These are phyloP conservation scores for Fusarium algeriense DNA, from an alignment of 2,329 filamentous ascomycete genomes.

Conservation along the genomic window DNA sequence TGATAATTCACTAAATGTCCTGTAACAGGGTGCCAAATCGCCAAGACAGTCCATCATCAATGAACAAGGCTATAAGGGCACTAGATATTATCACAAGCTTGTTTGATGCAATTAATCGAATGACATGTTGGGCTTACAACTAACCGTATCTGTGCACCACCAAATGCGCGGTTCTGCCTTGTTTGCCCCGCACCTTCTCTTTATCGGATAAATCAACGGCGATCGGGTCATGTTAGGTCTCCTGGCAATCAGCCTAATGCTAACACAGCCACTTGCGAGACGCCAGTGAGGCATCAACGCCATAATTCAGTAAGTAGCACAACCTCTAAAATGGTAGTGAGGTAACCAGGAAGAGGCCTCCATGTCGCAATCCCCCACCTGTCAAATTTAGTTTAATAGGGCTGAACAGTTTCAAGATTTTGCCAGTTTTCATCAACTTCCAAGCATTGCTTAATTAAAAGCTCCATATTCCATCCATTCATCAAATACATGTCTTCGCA, in stretches of 20 bases:
- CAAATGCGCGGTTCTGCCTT: not conserved
- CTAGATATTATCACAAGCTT: not conserved
- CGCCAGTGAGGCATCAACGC: not conserved
- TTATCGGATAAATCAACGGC: not conserved
- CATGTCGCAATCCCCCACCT: not conserved
- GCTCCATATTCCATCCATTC: not conserved
- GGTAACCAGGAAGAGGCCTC: slow-evolving; percentile 18
- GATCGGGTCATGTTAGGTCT: not conserved
- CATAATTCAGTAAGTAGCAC: not conserved
- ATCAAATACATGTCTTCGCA: slow-evolving; percentile 13
- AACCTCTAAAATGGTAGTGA: not conserved
- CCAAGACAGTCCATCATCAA: not conserved
- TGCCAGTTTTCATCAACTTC: not conserved
- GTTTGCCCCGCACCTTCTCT: not conserved
- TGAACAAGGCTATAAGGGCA: not conserved
- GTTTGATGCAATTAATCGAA: not conserved
- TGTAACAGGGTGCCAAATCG: not conserved
- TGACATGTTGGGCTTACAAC: not conserved
- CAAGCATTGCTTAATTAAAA: not conserved
- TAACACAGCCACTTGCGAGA: not conserved
- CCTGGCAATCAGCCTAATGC: not conserved
- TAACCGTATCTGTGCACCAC: not conserved
- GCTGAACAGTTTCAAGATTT: not conserved
- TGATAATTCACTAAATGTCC: no score
- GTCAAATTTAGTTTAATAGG: slow-evolving; percentile 8